Evolutionary conservation across 177 flowering plant genomes (phyloP).

Genomic region (Vitis hybrid): DNA sequence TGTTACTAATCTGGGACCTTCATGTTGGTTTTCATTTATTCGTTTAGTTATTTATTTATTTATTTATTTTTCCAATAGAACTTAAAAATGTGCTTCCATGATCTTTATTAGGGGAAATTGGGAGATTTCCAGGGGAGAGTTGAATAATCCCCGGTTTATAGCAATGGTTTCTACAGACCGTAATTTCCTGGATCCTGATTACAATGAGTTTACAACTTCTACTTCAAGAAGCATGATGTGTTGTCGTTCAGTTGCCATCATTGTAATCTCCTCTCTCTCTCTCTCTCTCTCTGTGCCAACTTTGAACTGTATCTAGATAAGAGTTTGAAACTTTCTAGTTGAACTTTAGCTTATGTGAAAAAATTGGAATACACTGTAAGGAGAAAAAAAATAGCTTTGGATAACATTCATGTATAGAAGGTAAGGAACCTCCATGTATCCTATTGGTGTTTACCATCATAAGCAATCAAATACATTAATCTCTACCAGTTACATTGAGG

Average conservation of each 20-base stretch:
- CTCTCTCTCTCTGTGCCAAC: neutral
- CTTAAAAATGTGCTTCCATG: neutral
- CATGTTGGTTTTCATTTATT: neutral
- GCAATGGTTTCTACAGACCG: conserved; percentile 54
- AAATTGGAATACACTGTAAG: neutral
- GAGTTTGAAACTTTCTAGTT: neutral
- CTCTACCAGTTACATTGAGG: too few species aligned
- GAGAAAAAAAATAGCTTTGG: too few species aligned
- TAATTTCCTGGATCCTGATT: conserved; percentile 23
- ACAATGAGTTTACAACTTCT: conserved; percentile 44
- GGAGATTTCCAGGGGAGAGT: conserved; percentile 48
- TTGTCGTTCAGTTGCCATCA: conserved; percentile 43
- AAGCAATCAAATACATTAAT: too few species aligned
- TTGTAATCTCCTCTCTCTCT: conserved; percentile 38
- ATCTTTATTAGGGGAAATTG: conserved; percentile 49
- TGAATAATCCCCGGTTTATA: conserved; percentile 35
- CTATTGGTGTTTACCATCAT: too few species aligned
- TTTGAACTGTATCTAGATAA: neutral
- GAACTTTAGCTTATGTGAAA: neutral
- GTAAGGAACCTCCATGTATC: too few species aligned
- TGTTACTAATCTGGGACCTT: neutral
- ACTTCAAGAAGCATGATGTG: conserved; percentile 45
- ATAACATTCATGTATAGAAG: too few species aligned
- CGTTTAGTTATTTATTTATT: neutral
- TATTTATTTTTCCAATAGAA: neutral